Evolutionary conservation across 176 grass and related monocot genomes (phyloP).

Genomic region (Lolium perenne): DNA sequence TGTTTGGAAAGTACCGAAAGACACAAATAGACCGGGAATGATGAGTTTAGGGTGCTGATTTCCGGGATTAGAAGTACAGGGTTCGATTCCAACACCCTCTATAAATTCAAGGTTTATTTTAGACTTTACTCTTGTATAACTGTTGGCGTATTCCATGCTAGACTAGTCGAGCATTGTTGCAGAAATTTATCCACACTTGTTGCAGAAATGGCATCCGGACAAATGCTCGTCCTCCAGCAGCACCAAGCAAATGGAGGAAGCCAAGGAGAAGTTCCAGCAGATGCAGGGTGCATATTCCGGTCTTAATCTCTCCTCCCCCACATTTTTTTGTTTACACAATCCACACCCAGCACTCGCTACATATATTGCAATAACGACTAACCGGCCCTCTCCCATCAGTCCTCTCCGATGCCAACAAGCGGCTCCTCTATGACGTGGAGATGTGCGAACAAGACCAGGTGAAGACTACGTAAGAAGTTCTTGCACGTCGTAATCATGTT

Average conservation of each 20-base stretch:
- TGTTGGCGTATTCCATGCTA: not conserved
- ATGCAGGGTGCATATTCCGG: constrained; percentile 91
- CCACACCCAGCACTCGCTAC: not conserved
- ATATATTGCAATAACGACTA: not conserved
- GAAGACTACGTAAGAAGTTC: constrained; percentile 40
- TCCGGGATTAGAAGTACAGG: too few relatives aligned
- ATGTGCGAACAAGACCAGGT: constrained; percentile 50
- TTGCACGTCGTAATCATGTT: not conserved
- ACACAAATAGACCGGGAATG: too few relatives aligned
- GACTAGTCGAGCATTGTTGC: not conserved
- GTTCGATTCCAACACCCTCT: too few relatives aligned
- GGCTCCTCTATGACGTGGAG: constrained; percentile 92
- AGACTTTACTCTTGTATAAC: too few relatives aligned
- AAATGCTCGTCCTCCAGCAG: constrained; percentile 75
- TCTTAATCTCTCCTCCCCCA: constrained; percentile 33
- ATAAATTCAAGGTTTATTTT: too few relatives aligned
- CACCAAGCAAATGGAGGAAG: constrained; percentile 67
- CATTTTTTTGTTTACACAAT: constrained; percentile 31
- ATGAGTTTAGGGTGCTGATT: too few relatives aligned
- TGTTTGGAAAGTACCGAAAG: too few relatives aligned
- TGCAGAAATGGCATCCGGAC: constrained; percentile 96
- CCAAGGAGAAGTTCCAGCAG: constrained; percentile 97
- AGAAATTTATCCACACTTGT: not conserved
- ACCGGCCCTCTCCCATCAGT: constrained; percentile 51
- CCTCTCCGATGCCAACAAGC: constrained; percentile 87